Percentiles rank a stretch among this genome's conserved stretches.
Evolutionary conservation across 257 asterid species (phyloP).

Genomic region (Gynochthodes officinalis): DNA sequence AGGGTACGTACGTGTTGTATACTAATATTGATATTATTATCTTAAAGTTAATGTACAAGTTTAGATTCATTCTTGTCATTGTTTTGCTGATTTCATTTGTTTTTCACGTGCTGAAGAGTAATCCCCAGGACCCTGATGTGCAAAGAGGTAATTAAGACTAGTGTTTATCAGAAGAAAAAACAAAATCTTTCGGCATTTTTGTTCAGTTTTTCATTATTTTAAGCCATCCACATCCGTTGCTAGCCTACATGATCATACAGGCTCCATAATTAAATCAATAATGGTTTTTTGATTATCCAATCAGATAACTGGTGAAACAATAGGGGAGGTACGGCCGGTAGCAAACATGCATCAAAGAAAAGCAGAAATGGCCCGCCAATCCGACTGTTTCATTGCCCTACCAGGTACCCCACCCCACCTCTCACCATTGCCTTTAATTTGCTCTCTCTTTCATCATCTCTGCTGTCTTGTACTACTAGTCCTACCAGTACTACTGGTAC

Average conservation of each 20-base stretch:
- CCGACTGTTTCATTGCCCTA: conserved; percentile 59
- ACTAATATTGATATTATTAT: background rate
- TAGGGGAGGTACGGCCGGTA: conserved; percentile 52
- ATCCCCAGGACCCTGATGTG: conserved; percentile 33
- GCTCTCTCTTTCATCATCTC: no score
- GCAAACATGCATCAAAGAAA: conserved; percentile 57
- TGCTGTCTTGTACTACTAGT: background rate
- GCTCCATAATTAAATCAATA: no score
- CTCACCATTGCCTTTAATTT: no score
- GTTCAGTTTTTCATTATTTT: no score
- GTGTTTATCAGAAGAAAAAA: background rate
- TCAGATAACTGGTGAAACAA: conserved; percentile 53
- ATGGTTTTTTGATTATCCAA: no score
- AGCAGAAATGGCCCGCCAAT: conserved; percentile 57
- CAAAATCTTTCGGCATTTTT: background rate
- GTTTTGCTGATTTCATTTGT: background rate
- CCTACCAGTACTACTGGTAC: background rate
- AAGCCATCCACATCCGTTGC: no score
- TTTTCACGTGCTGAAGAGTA: conserved; percentile 8
- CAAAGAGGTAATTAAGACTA: conserved; percentile 23
- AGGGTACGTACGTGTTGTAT: conserved; percentile 25
- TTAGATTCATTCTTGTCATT: background rate
- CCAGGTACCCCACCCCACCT: conserved; percentile 27
- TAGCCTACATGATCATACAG: no score
- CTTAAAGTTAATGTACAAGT: no score